Percentiles rank a stretch among this genome's conserved stretches.
These are phyloP conservation scores for Botrytis fabae DNA, from an alignment of 2,329 filamentous ascomycete genomes.

Conservation along the genomic window DNA sequence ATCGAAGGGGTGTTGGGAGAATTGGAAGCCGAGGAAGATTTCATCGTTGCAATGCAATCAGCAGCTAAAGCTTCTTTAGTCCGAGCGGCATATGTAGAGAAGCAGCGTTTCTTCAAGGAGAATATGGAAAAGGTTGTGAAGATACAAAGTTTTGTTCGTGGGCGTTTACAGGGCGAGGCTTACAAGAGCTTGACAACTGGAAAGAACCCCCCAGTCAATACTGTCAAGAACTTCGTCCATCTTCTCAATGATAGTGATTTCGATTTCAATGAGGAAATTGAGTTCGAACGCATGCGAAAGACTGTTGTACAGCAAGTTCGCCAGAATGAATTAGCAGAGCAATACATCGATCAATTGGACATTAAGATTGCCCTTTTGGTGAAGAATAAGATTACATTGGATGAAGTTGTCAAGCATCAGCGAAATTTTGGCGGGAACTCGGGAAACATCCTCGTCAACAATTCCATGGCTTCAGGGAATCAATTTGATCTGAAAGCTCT, in stretches of 20 bases:
- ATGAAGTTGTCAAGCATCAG: constrained; percentile 96
- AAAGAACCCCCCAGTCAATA: constrained; percentile 94
- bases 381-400: constrained; percentile 98
- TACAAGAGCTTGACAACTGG: constrained; percentile 96
- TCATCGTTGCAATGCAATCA: constrained; percentile 72
- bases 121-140: constrained; percentile 99
- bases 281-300: constrained; percentile 92
- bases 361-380: constrained; percentile 98
- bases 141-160: constrained; percentile 94
- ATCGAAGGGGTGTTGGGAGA: constrained; percentile 74
- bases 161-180: constrained; percentile 92
- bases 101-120: constrained; percentile 84
- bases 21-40: constrained; percentile 80
- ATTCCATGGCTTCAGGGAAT: constrained; percentile 83
- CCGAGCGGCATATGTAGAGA: constrained; percentile 74
- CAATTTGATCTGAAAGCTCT: constrained; percentile 95
- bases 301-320: constrained; percentile 96
- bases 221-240: constrained; percentile 97
- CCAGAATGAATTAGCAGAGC: constrained; percentile 94
- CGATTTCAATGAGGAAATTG: constrained; percentile 97
- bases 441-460: constrained; percentile 80
- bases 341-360: constrained; percentile 97
- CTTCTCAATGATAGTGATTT: constrained; percentile 97
- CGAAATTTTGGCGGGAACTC: constrained; percentile 92
- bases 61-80: constrained; percentile 72